Base-by-base conservation (phyloP, 1,284 basidiomycete genomes). In the Coniophora puteana region DNA sequence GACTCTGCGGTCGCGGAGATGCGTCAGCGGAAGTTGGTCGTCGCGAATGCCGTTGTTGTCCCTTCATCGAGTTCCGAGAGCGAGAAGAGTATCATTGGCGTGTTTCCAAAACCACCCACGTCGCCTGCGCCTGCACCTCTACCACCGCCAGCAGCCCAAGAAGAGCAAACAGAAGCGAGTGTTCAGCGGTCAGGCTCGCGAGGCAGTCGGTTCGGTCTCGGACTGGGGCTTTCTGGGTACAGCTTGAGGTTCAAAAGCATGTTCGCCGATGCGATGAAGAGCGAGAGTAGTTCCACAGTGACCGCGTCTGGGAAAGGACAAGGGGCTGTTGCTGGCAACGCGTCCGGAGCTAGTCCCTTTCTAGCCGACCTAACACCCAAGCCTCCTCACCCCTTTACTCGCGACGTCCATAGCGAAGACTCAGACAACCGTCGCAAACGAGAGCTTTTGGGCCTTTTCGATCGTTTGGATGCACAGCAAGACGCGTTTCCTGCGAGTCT, bases 31-130 rank as follows among this genome's bases (percentile, higher is more conserved):
- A 65, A 67, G 29, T 58, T 82, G 3, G 69, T 72, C 4, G 72
- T 83, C 4, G 66, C 76, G 4, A 81, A 81, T 45, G 72, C 71
- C 0, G 66, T 69, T 20, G 65, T 74, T 18, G 54, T 68, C 3
- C 57, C 70, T 1, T 71, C 70, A 28, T 73, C 72, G 3, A 69
- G 69, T 17, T 69, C 52, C 41, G 72, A 67, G 45, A 67, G 56
- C 36, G 67, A 67, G 25, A 36, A 45, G 44, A 48, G 57, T 1
- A 38, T 40, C 6, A 33, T 41, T 30, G 35, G 17, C 18, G 43
- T 46, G 21, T 46, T 36, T 39, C n/a, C 43, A 5, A 63, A 50
- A 33, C 31, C 40, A 11, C 58, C 55, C 13, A 13, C 31, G 2
- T 35, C 47, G 4, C 24, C 8, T 41, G 2, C 47, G 54, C 22